phyloP scores from a whole-genome alignment of 176 grass and related monocot genomes.

The Eleusine indica region DNA sequence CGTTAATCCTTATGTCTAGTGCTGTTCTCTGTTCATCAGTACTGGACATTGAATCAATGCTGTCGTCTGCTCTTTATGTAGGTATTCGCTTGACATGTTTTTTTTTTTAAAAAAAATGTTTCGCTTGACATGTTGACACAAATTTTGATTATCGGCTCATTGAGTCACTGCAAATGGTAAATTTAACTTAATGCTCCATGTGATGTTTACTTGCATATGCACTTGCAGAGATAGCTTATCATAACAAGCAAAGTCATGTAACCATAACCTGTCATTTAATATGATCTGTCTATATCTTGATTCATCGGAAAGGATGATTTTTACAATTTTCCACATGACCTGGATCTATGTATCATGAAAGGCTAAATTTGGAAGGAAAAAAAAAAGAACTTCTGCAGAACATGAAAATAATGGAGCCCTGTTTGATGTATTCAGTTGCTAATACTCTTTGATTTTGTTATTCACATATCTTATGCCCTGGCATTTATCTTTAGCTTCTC shows the following conservation, averaged over 20 bases:
- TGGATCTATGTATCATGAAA: background rate
- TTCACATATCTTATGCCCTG: conserved; percentile 3
- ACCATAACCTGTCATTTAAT: background rate
- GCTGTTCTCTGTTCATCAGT: background rate
- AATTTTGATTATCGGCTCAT: background rate
- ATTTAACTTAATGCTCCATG: background rate
- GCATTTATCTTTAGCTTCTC: conserved; percentile 38
- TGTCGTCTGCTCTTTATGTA: background rate
- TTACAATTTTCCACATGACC: background rate
- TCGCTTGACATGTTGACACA: background rate
- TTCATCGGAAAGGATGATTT: conserved; percentile 13
- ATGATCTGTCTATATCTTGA: background rate
- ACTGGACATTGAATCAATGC: background rate
- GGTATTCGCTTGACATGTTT: background rate
- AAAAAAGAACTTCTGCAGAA: conserved; percentile 7
- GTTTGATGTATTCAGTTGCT: background rate
- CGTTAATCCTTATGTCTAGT: background rate
- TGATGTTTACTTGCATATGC: background rate
- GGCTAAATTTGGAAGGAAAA: conserved; percentile 8
- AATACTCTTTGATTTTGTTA: conserved; percentile 6
- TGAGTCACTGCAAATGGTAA: background rate
- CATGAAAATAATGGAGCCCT: background rate
- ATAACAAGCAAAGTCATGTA: background rate
- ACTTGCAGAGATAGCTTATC: background rate
- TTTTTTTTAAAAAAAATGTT: background rate